Conservation (phyloP, 495 filamentous ascomycete genomes). For the Xylaria sp. region DNA sequence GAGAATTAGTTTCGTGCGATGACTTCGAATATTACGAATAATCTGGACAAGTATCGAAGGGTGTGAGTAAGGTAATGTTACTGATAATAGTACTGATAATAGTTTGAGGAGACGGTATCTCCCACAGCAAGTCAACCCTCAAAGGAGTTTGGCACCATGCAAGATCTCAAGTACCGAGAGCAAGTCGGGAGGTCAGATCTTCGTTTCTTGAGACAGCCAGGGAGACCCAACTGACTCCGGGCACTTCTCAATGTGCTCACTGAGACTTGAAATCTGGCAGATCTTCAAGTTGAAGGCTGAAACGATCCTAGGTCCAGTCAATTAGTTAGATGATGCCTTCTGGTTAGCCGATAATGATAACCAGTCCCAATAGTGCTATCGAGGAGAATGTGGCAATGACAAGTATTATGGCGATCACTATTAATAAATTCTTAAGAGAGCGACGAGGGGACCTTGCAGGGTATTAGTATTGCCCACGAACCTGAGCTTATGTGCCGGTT, state of each 20-base stretch:
- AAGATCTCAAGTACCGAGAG: neutral
- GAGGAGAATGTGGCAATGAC: neutral
- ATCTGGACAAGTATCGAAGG: slow-evolving; percentile 37
- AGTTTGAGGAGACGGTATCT: neutral
- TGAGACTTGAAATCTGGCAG: neutral
- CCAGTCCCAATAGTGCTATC: neutral
- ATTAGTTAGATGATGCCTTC: neutral
- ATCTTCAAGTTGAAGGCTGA: neutral
- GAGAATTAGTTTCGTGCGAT: neutral
- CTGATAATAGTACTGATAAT: neutral
- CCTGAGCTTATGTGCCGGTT: neutral
- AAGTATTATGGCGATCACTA: neutral
- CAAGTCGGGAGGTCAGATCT: neutral
- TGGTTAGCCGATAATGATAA: neutral
- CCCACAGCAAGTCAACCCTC: neutral
- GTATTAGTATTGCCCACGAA: neutral
- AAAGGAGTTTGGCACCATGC: neutral
- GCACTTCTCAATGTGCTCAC: neutral
- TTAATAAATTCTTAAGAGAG: neutral
- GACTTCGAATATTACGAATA: neutral
- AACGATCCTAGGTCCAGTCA: neutral
- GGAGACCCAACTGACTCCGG: neutral
- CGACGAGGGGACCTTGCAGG: neutral
- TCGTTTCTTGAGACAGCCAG: neutral
- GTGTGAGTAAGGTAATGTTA: slow-evolving; percentile 35